Evolutionary conservation across 805 yeast species (phyloP), one percentile per base, ranked within the genome.

Genomic region (Zygosaccharomyces gambellarensis): DNA sequence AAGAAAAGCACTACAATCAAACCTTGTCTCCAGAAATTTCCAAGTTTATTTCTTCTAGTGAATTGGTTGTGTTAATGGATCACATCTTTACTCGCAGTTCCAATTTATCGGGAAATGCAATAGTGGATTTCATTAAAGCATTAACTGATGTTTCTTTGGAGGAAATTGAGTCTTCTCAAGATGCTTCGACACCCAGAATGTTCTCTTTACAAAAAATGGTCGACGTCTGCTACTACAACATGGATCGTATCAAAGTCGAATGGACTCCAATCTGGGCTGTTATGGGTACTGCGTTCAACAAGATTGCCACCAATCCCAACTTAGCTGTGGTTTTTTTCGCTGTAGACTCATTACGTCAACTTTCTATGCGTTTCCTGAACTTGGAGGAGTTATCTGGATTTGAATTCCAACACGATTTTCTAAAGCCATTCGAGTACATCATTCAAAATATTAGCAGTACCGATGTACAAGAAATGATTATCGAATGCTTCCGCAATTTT

Each of bases 221-320:
- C 46, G 99, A 95, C 69, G 95, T 94, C 39, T 92, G 97, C 69
- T 92, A 94, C 68, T 94, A 95, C 73, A 95, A 95, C 66, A 94
- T 94, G 97, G 82, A 82, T 45, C 86, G 99, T 73, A 90, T 94
- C 59, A 81, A 96, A 67, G 83, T 94, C 53, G 97, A 95, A 69
- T 94, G 99, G 97, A 81, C 96, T 5, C 92, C 88, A 47, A 75
- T 94, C 51, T 94, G 99, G 99, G 80, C 86, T 12, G 85, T 87
- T 8, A 87, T 94, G 87, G 96, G 96, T 12, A 87, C 80, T 50
- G 87, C 87, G 39, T 94, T 94, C 71, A 87, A 88, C 56, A 79
- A 75, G 43, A 90, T 90, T 55, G 95, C 95, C 2, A 83, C 95
- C 50, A 86, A 87, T 63, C 69, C 80, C 36, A 92, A 90, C 61